These are phyloP conservation scores for Tetracentron sinense DNA, from an alignment of 164 flowering plant genomes.

Conservation along the genomic window DNA sequence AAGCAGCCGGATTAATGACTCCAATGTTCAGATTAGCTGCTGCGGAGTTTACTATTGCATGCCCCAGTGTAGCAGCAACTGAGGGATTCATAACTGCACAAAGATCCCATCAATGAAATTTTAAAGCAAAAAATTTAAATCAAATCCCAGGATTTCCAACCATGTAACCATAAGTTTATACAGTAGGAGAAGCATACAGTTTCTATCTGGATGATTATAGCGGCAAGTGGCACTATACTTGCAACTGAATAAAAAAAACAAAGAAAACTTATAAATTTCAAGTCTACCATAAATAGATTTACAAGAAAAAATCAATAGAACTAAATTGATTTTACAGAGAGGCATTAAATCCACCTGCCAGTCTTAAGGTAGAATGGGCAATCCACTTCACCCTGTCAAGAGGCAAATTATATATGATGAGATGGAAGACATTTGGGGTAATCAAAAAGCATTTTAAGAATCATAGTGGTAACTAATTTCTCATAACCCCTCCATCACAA, in stretches of 20 bases:
- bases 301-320: not conserved
- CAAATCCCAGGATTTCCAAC: no score
- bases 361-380: constrained; percentile 97
- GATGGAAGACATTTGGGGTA: not conserved
- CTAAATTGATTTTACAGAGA: not conserved
- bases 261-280: not conserved
- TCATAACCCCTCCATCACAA: no score
- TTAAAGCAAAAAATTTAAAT: not conserved
- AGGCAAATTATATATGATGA: constrained; percentile 1
- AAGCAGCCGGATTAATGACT: constrained; percentile 47
- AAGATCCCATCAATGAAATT: constrained; percentile 3
- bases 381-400: constrained; percentile 82
- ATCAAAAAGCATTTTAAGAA: no score
- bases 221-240: constrained; percentile 87
- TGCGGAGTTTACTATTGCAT: constrained; percentile 42
- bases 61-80: constrained; percentile 42
- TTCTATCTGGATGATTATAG: constrained; percentile 77
- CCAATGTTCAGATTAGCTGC: constrained; percentile 47
- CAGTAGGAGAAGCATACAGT: constrained; percentile 34
- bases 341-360: constrained; percentile 57
- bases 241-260: constrained; percentile 58
- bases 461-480: no score
- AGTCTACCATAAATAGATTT: not conserved
- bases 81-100: constrained; percentile 46
- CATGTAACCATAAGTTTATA: no score